Evolutionary conservation across 75 land plant species (phyloP), one percentile per base, ranked within the genome.

Genomic region (Selaginella tamariscina): DNA sequence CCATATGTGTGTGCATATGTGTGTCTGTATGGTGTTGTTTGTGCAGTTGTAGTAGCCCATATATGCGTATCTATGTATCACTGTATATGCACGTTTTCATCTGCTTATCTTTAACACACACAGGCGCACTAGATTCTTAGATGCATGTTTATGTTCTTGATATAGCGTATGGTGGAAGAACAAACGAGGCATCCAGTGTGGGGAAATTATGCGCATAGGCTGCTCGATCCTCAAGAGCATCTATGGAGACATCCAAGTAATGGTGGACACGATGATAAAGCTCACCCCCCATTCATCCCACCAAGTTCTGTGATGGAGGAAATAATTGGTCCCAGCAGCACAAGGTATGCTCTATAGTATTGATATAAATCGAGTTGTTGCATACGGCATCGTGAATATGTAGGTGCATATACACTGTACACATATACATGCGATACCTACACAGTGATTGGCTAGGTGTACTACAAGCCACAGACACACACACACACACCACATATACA

Each of bases 231-330:
- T 65, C 79, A 65, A 23, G 72, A 78, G 55, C 74, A 83, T 30
- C 82, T 93, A 24, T 93, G 98, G 98, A 82, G 83, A 73, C 86
- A 85, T 31, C 98, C 98, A 70, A 64, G 91, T 54, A 81, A 72
- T 85, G 98, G 98, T 66, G 98, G 98, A 2, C 98, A 93, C 80
- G 88, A 93, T 80, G 98, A 93, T 75, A 93, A 93, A 69, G 98
- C 98, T 56, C 98, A 93, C 57, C 98, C 98, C 98, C 98, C 24
- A 93, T 93, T 70, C 98, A 93, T 67, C 98, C n/a, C 98, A 93
- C 98, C 44, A 87, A 83, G 55, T 86, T 84, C 69, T 93, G 90
- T 63, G 71, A 80, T 39, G 98, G 98, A 31, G 98, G 89, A 79
- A 55, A 80, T 57, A 70, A 81, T 29, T 93, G 95, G 98, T 84